Evolutionary conservation across 495 filamentous ascomycete species (phyloP), one percentile per base, ranked within the genome.

Genomic region (Trichoderma virens): DNA sequence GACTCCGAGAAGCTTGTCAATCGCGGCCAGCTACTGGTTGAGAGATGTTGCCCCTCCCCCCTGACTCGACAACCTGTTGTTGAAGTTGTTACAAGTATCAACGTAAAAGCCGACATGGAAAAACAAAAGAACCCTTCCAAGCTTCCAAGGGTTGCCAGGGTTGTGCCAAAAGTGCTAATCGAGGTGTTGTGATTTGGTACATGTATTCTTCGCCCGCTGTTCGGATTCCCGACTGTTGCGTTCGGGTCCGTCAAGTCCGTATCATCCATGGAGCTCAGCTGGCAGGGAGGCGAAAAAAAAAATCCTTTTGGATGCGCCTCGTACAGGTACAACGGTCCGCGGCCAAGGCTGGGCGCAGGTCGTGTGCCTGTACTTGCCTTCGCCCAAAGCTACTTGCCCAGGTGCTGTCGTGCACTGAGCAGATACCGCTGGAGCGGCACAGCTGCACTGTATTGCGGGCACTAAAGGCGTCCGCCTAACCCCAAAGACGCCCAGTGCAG

Each of bases 401-500:
- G n/a, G n/a, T n/a, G n/a, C n/a, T n/a, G n/a, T n/a, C n/a, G n/a
- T n/a, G n/a, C n/a, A n/a, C n/a, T n/a, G n/a, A n/a, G 51, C 51
- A 56, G 51, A 28, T 56, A 56, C 51, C 51, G 51, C 51, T 56
- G 51, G 25, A 28, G 9, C 23, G 51, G 51, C 25, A 56, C 51
- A 27, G 23, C 51, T 56, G 25, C 51, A 30, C 51, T 56, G 27
- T 56, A 30, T 25, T 56, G 51, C 51, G 51, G 27, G 51, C 51
- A 56, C 51, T 56, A 56, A 56, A 56, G 9, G 11, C 25, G 9
- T 11, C 23, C 51, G 20, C 23, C 27, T 56, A 56, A 25, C 25
- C 51, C 51, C 27, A 30, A 56, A 56, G 25, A 23, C 51, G 51
- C 51, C 27, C 51, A 56, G 51, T 30, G 51, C 25, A 16, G 27